Evolutionary conservation across 129 eudicot genomes (phyloP), one percentile per base, ranked within the genome.

Genomic region (Tanacetum coccineum): DNA sequence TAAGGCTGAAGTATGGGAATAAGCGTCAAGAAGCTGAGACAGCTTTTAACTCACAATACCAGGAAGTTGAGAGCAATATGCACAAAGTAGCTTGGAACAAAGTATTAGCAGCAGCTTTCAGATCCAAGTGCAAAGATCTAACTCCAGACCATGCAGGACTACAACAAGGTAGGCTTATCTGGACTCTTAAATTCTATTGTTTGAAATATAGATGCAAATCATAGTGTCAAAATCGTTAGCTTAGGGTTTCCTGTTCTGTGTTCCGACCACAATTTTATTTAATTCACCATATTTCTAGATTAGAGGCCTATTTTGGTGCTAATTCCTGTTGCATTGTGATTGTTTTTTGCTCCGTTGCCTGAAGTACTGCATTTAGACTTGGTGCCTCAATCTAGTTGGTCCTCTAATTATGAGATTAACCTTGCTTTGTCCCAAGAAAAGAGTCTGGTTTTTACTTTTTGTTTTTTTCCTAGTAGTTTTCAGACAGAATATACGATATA

Each of bases 21-120:
- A 88, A 71, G 73, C 76, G 46, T 54, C 68, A 72, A 54, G 89
- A 83, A n/a, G 82, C 81, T 45, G 95, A 85, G 74, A 50, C 68
- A 20, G 81, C 82, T 25, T 83, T 72, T 70, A 46, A 32, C 14
- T 51, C 32, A 28, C 88, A 80, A 69, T 88, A 59, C 75, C 81
- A 59, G n/a, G 91, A 78, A 66, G 87, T 87, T n/a, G 87, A 92
- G 22, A 42, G 42, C 7, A 81, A 80, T 78, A 73, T 72, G 6
- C 63, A 78, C 42, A 80, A 49, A 69, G 83, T 84, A 18, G 48
- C 62, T 14, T 81, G 80, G 87, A 87, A 85, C 71, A 81, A 63
- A 58, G 46, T 72, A 32, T 67, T 91, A 70, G 96, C 94, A 0
- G 90, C 83, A 40, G 90, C 87, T 69, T 83, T 91, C 72, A 76